Percentiles rank a stretch among this genome's conserved stretches.
phyloP scores from a whole-genome alignment of 345 rosid genomes.

The Reutealis trisperma region DNA sequence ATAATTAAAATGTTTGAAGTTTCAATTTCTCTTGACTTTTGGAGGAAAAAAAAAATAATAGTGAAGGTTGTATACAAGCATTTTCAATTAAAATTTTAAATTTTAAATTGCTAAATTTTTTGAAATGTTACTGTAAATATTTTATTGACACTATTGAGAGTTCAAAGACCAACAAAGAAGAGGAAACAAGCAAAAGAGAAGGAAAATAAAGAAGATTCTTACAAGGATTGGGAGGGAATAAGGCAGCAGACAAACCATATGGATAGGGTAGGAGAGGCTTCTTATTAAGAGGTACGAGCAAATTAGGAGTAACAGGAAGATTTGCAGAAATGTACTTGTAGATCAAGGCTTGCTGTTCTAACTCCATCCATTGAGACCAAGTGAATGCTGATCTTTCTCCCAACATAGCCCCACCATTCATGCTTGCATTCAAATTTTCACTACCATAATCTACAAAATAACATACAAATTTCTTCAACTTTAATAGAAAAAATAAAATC shows the following conservation, averaged over 20 bases:
- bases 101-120: too few relatives aligned
- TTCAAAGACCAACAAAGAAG: too few relatives aligned
- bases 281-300: conserved; percentile 49
- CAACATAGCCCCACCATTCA: conserved; percentile 44
- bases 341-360: conserved; percentile 76
- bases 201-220: conserved; percentile 17
- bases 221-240: conserved; percentile 49
- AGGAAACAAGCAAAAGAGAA: not conserved
- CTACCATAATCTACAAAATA: conserved; percentile 45
- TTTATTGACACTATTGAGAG: too few relatives aligned
- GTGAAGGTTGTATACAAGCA: too few relatives aligned
- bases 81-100: too few relatives aligned
- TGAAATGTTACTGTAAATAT: too few relatives aligned
- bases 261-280: conserved; percentile 52
- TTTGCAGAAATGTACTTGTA: conserved; percentile 61
- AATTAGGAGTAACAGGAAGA: conserved; percentile 58
- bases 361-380: conserved; percentile 66
- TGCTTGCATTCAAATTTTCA: conserved; percentile 49
- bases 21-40: too few relatives aligned
- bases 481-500: too few relatives aligned
- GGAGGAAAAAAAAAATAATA: too few relatives aligned
- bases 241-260: conserved; percentile 38
- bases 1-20: too few relatives aligned
- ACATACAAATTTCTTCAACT: not conserved
- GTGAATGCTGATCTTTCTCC: conserved; percentile 60